These are phyloP conservation scores for Spathaspora gorwiae DNA, from an alignment of 805 yeast species.

Conservation along the genomic window DNA sequence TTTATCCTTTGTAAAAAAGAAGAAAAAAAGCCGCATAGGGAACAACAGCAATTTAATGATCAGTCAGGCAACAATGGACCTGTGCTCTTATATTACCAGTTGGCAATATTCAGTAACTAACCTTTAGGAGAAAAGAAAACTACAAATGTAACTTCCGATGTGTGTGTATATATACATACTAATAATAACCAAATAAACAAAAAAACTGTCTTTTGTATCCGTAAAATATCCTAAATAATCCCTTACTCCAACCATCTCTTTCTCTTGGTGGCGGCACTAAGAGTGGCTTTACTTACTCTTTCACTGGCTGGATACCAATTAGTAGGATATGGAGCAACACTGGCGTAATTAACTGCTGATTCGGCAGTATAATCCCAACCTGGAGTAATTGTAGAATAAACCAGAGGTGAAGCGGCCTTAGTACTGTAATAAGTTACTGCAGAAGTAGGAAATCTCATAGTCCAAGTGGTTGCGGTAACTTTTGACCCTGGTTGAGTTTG, in stretches of 20 bases:
- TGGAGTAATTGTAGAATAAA: conserved; percentile 69
- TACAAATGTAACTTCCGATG: no score
- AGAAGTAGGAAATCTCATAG: conserved; percentile 63
- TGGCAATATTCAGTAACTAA: no score
- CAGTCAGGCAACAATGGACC: no score
- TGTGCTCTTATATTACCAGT: no score
- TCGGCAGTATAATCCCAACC: conserved; percentile 74
- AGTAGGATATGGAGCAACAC: conserved; percentile 67
- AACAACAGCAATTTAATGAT: no score
- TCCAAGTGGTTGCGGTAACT: conserved; percentile 64
- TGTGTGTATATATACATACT: not conserved
- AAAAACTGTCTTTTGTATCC: not conserved
- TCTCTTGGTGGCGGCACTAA: conserved; percentile 31
- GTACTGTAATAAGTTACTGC: conserved; percentile 54
- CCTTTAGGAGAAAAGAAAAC: no score
- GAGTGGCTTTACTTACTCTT: conserved; percentile 38
- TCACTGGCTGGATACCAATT: conserved; percentile 59
- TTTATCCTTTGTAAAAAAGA: no score
- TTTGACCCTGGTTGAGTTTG: conserved; percentile 77
- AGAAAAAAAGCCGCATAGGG: no score
- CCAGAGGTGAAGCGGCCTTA: conserved; percentile 37
- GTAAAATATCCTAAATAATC: not conserved
- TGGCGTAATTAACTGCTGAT: conserved; percentile 63
- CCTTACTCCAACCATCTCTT: conserved; percentile 36
- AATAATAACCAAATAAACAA: not conserved